Percentiles rank a stretch among this genome's conserved stretches.
Conservation (phyloP, 2,329 filamentous ascomycete genomes). For the Colletotrichum sp. region DNA sequence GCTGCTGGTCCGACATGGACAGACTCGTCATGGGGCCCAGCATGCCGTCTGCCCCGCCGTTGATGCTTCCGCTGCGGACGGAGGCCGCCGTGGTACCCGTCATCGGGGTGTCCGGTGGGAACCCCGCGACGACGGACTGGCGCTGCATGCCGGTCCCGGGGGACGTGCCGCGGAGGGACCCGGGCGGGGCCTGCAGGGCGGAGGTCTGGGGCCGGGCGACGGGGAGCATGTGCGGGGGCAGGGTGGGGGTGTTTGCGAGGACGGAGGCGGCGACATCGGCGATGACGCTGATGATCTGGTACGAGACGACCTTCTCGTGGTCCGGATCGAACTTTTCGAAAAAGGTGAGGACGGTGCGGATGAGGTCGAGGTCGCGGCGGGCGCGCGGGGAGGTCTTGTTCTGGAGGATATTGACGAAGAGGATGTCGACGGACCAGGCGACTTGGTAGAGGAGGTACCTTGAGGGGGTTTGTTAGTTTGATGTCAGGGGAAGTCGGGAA, state of each 20-base stretch:
- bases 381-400: constrained; percentile 7
- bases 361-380: constrained; percentile 12
- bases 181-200: neutral
- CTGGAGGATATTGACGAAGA: constrained; percentile 15
- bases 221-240: constrained; percentile 15
- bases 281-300: constrained; percentile 8
- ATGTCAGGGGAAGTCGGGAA: rapidly evolving
- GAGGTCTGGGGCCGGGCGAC: neutral
- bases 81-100: neutral
- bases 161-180: neutral
- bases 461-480: neutral
- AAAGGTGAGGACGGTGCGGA: constrained; percentile 11
- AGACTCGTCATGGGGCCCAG: constrained; percentile 2
- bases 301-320: neutral
- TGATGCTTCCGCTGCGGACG: neutral
- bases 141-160: neutral
- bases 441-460: constrained; percentile 12
- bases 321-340: constrained; percentile 13
- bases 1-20: neutral
- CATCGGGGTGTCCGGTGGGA: neutral
- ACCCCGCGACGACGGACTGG: neutral
- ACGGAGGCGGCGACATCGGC: constrained; percentile 10
- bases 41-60: neutral
- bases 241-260: constrained; percentile 11
- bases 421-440: constrained; percentile 14